Conservation (phyloP, 495 filamentous ascomycete genomes). For the Baudoinia panamericana region DNA sequence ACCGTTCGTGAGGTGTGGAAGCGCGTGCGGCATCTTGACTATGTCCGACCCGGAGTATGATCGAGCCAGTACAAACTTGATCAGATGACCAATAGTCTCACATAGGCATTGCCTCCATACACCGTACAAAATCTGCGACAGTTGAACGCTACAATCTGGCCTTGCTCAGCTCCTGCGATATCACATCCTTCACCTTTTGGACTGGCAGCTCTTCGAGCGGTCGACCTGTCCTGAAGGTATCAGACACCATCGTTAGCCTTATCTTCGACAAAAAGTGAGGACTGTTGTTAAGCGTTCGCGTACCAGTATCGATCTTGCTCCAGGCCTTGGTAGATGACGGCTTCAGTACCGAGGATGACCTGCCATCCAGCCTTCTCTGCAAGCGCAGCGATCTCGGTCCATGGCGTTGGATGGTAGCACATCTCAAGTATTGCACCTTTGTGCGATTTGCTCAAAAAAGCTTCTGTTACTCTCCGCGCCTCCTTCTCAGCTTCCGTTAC, state of each 20-base stretch:
- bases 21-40: constrained; percentile 47
- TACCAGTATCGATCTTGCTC: constrained; percentile 56
- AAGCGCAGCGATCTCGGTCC: constrained; percentile 48
- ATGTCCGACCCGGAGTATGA: constrained; percentile 43
- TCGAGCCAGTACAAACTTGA: not conserved
- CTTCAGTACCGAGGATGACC: constrained; percentile 56
- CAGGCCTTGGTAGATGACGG: constrained; percentile 62
- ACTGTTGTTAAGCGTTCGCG: too few relatives aligned
- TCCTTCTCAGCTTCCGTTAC: constrained; percentile 44
- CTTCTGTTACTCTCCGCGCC: constrained; percentile 42
- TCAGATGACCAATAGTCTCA: not conserved
- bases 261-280: too few relatives aligned
- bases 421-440: constrained; percentile 65
- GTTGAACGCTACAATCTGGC: constrained; percentile 1
- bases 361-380: constrained; percentile 49
- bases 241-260: too few relatives aligned
- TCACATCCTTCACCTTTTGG: constrained; percentile 38
- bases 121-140: not conserved
- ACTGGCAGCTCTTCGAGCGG: constrained; percentile 33
- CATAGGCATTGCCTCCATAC: not conserved
- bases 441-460: constrained; percentile 35
- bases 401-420: constrained; percentile 62
- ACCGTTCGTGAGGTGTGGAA: constrained; percentile 57
- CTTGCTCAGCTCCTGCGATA: constrained; percentile 31
- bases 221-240: too few relatives aligned